Evolutionary conservation across 352 stramenopile species (phyloP).

Genomic region (Phytophthora podocarpi): DNA sequence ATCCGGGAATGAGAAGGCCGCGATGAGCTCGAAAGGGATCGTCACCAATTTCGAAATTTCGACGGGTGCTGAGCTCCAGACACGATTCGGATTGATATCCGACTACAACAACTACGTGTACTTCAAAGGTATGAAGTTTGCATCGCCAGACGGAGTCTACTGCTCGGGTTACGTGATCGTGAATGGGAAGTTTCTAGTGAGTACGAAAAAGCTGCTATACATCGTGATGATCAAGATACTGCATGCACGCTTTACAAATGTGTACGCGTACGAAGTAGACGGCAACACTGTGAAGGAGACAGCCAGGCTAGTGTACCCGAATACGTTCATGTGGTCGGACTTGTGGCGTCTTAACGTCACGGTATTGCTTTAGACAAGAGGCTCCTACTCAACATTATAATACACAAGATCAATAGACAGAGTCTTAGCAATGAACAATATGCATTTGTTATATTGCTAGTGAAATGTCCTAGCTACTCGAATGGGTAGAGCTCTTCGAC

Average conservation of each 20-base stretch:
- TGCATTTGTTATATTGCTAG: too few species aligned
- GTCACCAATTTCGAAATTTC: conserved; percentile 38
- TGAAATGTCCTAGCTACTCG: too few species aligned
- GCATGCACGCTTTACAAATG: conserved; percentile 11
- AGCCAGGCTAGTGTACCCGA: conserved; percentile 29
- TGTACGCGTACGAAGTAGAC: conserved; percentile 41
- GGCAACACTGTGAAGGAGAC: conserved; percentile 41
- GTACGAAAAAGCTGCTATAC: conserved; percentile 30
- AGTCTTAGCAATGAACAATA: too few species aligned
- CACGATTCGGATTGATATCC: conserved; percentile 38
- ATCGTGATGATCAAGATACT: conserved; percentile 42
- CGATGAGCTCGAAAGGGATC: conserved; percentile 8
- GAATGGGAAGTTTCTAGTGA: conserved; percentile 40
- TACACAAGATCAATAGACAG: too few species aligned
- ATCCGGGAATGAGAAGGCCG: conserved; percentile 12
- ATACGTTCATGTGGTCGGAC: conserved; percentile 38
- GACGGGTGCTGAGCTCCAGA: conserved; percentile 31
- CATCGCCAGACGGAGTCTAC: conserved; percentile 41
- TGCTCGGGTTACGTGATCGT: conserved; percentile 44
- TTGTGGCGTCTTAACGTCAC: conserved; percentile 32
- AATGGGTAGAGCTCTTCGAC: too few species aligned
- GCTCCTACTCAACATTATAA: too few species aligned
- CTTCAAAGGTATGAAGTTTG: conserved; percentile 51
- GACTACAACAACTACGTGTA: too few species aligned
- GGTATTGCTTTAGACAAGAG: conserved; percentile 25